phyloP scores from a whole-genome alignment of 768 basidiomycete genomes.

The Lactarius hatsudake region DNA sequence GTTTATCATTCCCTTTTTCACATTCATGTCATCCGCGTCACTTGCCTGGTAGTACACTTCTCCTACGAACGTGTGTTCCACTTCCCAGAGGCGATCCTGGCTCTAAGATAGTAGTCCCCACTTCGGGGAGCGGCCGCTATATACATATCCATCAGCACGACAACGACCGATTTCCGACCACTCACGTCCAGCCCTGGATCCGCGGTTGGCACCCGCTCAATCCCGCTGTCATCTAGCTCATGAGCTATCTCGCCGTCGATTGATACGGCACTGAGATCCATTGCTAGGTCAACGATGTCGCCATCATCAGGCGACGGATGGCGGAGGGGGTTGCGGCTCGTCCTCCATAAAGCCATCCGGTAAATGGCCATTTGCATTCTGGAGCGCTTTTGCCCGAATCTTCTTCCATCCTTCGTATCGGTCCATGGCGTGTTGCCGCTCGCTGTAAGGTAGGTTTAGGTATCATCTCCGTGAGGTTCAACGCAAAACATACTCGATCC shows the following conservation, averaged over 20 bases:
- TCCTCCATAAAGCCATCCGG: slow-evolving; percentile 70
- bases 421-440: slow-evolving; percentile 78
- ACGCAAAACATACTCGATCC: slow-evolving; percentile 55
- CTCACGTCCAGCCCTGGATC: slow-evolving; percentile 86
- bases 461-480: not conserved
- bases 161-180: slow-evolving; percentile 33
- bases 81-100: slow-evolving; percentile 49
- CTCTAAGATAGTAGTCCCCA: slow-evolving; percentile 53
- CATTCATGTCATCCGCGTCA: not conserved
- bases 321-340: slow-evolving; percentile 70
- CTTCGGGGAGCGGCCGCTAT: slow-evolving; percentile 71
- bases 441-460: slow-evolving; percentile 45
- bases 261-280: slow-evolving; percentile 83
- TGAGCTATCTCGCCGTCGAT: slow-evolving; percentile 65
- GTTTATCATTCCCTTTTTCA: slow-evolving; percentile 19
- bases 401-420: slow-evolving; percentile 91
- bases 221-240: slow-evolving; percentile 74
- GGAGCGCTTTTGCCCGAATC: slow-evolving; percentile 70
- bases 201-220: slow-evolving; percentile 89
- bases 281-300: slow-evolving; percentile 83
- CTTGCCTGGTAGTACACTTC: slow-evolving; percentile 88
- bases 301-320: slow-evolving; percentile 78
- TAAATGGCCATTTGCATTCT: slow-evolving; percentile 67
- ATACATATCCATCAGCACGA: slow-evolving; percentile 25
- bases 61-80: slow-evolving; percentile 85